A percentile compares a stretch with the other conserved stretches of the same genome.
Evolutionary conservation across 768 basidiomycete genomes (phyloP).

Genomic region (Suillus cothurnatus): DNA sequence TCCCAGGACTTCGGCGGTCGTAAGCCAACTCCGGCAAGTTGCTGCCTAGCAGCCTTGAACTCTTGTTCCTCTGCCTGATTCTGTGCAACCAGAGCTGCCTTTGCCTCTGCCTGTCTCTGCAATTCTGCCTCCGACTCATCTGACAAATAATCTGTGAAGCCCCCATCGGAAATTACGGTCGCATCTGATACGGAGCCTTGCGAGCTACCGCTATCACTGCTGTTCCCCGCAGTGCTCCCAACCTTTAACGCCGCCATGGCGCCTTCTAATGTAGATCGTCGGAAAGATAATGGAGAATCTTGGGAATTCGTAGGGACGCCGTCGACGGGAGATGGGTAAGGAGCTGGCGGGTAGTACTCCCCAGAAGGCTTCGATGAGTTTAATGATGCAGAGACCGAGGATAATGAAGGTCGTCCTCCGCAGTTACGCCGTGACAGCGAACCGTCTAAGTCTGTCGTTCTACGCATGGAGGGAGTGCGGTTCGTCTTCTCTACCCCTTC

Average conservation of each 20-base stretch:
- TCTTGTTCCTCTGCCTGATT: constrained; percentile 79
- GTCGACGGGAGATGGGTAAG: constrained; percentile 27
- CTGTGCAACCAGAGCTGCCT: constrained; percentile 77
- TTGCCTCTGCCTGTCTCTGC: constrained; percentile 82
- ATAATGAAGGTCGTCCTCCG: constrained; percentile 48
- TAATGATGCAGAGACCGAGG: constrained; percentile 38
- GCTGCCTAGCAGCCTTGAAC: constrained; percentile 78
- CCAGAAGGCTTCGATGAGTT: constrained; percentile 24
- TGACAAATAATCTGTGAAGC: constrained; percentile 89
- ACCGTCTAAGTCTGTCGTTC: constrained; percentile 56
- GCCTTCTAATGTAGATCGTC: constrained; percentile 38
- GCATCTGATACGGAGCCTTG: constrained; percentile 66
- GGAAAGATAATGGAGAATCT: constrained; percentile 33
- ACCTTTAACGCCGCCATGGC: constrained; percentile 43
- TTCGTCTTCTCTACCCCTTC: constrained; percentile 59
- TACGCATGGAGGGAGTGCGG: constrained; percentile 64
- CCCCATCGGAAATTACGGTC: constrained; percentile 83
- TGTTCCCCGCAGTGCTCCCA: constrained; percentile 53
- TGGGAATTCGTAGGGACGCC: constrained; percentile 24
- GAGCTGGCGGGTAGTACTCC: constrained; percentile 22
- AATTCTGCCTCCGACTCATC: constrained; percentile 91
- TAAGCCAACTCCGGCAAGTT: constrained; percentile 72
- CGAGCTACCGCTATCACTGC: constrained; percentile 54
- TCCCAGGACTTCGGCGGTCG: constrained; percentile 81
- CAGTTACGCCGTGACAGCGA: constrained; percentile 49